Evolutionary conservation across 805 yeast species (phyloP), one percentile per base, ranked within the genome.

Genomic region (Lipomyces japonicus): DNA sequence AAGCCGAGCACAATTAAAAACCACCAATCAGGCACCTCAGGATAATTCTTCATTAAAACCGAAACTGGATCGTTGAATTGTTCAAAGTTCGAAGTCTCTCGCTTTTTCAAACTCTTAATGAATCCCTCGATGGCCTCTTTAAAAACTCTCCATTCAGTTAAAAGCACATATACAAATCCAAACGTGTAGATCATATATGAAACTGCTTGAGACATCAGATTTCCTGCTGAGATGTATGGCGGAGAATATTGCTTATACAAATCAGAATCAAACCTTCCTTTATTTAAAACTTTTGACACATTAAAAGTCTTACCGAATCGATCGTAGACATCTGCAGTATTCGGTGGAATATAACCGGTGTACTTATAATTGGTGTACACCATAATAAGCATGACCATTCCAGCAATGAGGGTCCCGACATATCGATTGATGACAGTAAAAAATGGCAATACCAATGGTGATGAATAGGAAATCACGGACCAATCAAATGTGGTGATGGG

Each of bases 141-240:
- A 24, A 81, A 68, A 7, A 66, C 66, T 19, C 82, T 85, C 16
- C 75, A 71, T 46, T 84, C 68, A 4, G 82, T 77, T 3, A 86
- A 79, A 26, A 79, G 71, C 47, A 82, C 76, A 4, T 86, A 75
- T 1, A 86, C 87, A 68, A 81, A 79, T 44, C 75, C 76, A 67
- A 69, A 73, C 59, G 84, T 84, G 61, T 81, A 80, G 4, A 79
- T 68, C 7, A 82, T 61, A 26, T 50, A 53, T 3, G 31, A 38
- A 6, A 39, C 38, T 4, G 42, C 46, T 3, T 34, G 38, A 78
- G 74, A 62, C 75, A 79, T 2, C 83, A 75, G 14, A 80, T 75
- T 9, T 7, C 57, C 57, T 9, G 55, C 57, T 3, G 85, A 70
- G 47, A 81, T 42, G 22, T 47, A 53, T 4, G 54, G 50, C 10